Evolutionary conservation across 2,329 filamentous ascomycete genomes (phyloP), one percentile per base, ranked within the genome.

Genomic region (Alternaria ventricosa): DNA sequence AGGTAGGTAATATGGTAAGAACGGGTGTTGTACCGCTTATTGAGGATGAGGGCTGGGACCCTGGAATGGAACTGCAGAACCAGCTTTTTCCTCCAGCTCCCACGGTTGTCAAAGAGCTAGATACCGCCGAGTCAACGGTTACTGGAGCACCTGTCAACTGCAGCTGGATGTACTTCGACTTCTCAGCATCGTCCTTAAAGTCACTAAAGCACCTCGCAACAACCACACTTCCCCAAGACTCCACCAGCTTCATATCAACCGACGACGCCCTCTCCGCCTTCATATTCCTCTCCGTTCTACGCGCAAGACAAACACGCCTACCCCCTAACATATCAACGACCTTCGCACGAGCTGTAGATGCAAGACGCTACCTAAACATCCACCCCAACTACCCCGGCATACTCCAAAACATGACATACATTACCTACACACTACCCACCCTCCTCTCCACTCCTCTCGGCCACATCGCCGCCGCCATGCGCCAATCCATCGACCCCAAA

Each of bases 191-290:
- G 4, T 78, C 81, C 0, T 78, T 87, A 1, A 55, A 66, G 3
- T 57, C 66, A 0, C 72, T 88, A 2, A 87, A 88, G 62, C 46
- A 69, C 0, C 33, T 69, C 0, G 83, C 84, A 4, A 71, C 7
- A 46, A 68, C 57, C 65, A 68, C 10, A 56, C 73, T 55, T 62
- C 73, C 20, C 18, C 55, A 3, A 49, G 68, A 5, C 43, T 63
- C 47, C 28, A 61, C 63, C 13, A 15, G 20, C 3, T 87, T 80
- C 64, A 71, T 87, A 22, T 86, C 86, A 2, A 88, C 85, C 0
- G 86, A 89, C 59, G 87, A 89, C 68, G 79, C 82, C 4, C 73
- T 88, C 13, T 84, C 75, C 3, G 84, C 85, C 0, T 83, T 87
- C 50, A 75, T 87, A 58, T 88, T 84, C 84, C 79, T 84, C 63